Conservation (phyloP, 208 protist genomes). For the Acanthamoeba rhysodes region DNA sequence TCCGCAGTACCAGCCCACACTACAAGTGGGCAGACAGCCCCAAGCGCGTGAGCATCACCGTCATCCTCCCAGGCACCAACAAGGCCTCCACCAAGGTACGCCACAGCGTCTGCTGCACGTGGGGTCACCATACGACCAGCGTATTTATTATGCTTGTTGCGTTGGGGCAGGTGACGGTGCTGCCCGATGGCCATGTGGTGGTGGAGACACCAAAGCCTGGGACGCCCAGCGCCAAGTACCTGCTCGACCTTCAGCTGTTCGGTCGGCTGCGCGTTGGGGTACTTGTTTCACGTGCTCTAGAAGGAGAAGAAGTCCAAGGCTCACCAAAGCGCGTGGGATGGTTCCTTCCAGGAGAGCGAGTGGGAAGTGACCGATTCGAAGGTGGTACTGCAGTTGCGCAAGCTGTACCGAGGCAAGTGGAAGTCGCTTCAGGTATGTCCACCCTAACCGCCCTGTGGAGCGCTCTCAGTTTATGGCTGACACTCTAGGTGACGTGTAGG, state of each 20-base stretch:
- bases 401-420: not conserved
- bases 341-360: not conserved
- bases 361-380: not conserved
- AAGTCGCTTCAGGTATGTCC: not conserved
- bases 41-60: not conserved
- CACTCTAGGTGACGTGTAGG: not conserved
- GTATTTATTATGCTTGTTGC: not conserved
- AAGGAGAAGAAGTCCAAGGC: not conserved
- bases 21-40: conserved; percentile 58
- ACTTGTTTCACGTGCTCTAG: not conserved
- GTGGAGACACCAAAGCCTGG: not conserved
- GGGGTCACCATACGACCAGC: not conserved
- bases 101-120: not conserved
- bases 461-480: not conserved
- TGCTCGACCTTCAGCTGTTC: conserved; percentile 24
- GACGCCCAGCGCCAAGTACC: not conserved
- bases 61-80: not conserved
- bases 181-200: not conserved
- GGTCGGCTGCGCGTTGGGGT: not conserved
- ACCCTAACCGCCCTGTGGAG: not conserved
- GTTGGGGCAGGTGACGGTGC: not conserved
- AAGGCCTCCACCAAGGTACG: conserved; percentile 11
- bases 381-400: conserved; percentile 15
- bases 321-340: no score
- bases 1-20: not conserved